Evolutionary conservation across 2,329 filamentous ascomycete species (phyloP).

Genomic region (Botrytis sinoallii): DNA sequence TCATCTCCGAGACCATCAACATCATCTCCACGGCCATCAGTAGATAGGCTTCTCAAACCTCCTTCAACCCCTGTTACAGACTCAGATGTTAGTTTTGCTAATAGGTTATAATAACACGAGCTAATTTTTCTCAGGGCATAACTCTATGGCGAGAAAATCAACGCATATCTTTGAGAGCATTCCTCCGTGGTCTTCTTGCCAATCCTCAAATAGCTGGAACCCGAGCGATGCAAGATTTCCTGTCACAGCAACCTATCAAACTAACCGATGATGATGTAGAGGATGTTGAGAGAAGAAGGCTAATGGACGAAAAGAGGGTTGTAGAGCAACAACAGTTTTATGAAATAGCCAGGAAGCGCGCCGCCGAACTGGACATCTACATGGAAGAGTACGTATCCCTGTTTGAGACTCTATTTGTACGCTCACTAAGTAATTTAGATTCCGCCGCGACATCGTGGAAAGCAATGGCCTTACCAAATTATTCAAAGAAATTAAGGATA

Average conservation of each 20-base stretch:
- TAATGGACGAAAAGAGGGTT: constrained; percentile 80
- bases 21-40: constrained; percentile 19
- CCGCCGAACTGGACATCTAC: constrained; percentile 90
- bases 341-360: constrained; percentile 86
- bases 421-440: constrained; percentile 42
- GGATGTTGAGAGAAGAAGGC: constrained; percentile 76
- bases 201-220: constrained; percentile 82
- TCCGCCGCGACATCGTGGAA: constrained; percentile 65
- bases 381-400: constrained; percentile 76
- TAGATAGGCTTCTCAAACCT: constrained; percentile 9
- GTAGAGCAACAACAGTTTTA: constrained; percentile 95
- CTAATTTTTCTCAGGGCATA: constrained; percentile 39
- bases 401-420: background rate
- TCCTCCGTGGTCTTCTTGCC: constrained; percentile 79
- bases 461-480: constrained; percentile 84
- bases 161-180: constrained; percentile 85
- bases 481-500: constrained; percentile 89
- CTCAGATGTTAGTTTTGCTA: constrained; percentile 20
- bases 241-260: constrained; percentile 68
- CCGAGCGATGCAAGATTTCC: constrained; percentile 78
- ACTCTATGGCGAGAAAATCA: constrained; percentile 82
- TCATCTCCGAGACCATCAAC: constrained; percentile 12
- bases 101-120: background rate
- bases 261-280: constrained; percentile 78
- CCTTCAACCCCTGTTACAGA: constrained; percentile 8